These are phyloP conservation scores for Botrytis squamosa DNA, from an alignment of 2,329 filamentous ascomycete species.

Conservation along the genomic window DNA sequence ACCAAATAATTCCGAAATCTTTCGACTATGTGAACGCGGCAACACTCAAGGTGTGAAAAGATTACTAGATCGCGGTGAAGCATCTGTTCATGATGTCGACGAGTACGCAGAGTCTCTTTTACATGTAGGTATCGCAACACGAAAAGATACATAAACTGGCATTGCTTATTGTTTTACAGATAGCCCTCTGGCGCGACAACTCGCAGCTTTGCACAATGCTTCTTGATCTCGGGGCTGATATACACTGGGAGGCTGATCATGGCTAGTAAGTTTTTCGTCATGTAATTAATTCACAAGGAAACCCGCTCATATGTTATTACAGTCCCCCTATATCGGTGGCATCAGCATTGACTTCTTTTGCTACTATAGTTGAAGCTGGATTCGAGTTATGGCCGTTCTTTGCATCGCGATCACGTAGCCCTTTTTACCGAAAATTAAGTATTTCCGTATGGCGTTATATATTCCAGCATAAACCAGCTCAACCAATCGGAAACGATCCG, in stretches of 20 bases:
- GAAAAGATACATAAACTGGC: fast-evolving
- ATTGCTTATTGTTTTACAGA: not conserved
- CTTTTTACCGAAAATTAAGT: no score
- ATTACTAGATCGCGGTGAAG: conserved; percentile 16
- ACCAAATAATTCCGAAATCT: no score
- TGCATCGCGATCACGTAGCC: no score
- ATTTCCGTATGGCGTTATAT: not conserved
- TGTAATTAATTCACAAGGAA: no score
- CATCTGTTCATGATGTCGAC: conserved; percentile 23
- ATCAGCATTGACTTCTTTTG: not conserved
- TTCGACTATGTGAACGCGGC: no score
- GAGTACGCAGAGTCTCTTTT: not conserved
- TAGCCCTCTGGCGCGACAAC: fast-evolving
- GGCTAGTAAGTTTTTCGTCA: no score
- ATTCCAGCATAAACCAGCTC: not conserved
- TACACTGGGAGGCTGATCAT: not conserved
- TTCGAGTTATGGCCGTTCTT: not conserved
- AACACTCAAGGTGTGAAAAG: no score
- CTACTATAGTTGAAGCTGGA: not conserved
- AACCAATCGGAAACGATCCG: not conserved
- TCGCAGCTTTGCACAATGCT: not conserved
- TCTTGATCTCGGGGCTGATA: not conserved
- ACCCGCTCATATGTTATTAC: not conserved
- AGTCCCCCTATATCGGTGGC: not conserved
- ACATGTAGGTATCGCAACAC: conserved; percentile 9